Evolutionary conservation across 2,329 filamentous ascomycete genomes (phyloP), one percentile per base, ranked within the genome.

Genomic region (Colletotrichum theobromicola): DNA sequence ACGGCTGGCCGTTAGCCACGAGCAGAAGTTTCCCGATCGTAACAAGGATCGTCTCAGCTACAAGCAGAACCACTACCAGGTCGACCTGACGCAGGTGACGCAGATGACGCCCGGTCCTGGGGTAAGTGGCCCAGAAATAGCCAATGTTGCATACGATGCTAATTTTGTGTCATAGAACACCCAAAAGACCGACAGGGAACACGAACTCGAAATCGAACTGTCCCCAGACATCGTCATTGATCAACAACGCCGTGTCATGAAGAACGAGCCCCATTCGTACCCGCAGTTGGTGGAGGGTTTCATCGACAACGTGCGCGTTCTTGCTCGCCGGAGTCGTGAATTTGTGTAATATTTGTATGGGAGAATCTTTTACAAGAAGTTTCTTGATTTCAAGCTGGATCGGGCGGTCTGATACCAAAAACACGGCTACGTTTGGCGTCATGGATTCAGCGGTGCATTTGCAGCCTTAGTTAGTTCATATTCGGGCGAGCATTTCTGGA

Each of bases 31-130:
- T 77, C 85, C 89, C 8, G 93, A 95, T 79, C 92, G 96, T 8
- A 92, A 91, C 78, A 99, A 99, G 83, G 96, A 99, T 83, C 91
- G 97, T 21, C 87, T 99, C 81, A 97, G 94, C 81, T 99, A 99
- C 84, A 93, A 90, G 12, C 97, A 98, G 82, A 90, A 95, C 53
- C 92, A 91, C 68, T 98, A 97, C 82, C 94, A 97, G 82, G 90
- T 99, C 78, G 97, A 99, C 84, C 87, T 99, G 65, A 99, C 97
- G 0, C 96, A 98, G 82, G 97, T 99, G 55, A 94, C 92, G 13
- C 89, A 88, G 64, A 80, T 80, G 7, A 77, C 79, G 34, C 77
- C 79, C 30, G 83, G 81, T 8, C 81, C 82, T 67, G 83, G 82
- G 5, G 86, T 88, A 82, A 76, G 85, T 82, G 37, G 34, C 35